These are phyloP conservation scores for Chaetomiaceae sp. DNA, from an alignment of 2,329 filamentous ascomycete species.

Conservation along the genomic window DNA sequence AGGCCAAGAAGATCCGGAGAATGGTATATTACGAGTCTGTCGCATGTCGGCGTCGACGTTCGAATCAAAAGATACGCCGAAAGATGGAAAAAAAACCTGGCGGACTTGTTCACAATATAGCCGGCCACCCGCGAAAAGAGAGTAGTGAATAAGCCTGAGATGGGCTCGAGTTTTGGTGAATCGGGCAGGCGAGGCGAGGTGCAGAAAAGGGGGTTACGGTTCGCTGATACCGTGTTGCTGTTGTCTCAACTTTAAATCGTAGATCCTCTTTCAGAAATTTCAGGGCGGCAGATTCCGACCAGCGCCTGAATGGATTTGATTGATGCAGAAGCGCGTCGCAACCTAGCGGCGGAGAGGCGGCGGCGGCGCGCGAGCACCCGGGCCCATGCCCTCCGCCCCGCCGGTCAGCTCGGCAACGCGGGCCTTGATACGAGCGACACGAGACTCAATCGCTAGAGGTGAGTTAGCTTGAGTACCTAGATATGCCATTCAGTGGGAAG, in stretches of 20 bases:
- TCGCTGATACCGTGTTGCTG: too few relatives aligned
- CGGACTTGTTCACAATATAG: too few relatives aligned
- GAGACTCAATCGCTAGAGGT: constrained; percentile 80
- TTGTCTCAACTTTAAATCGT: too few relatives aligned
- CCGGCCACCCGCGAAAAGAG: too few relatives aligned
- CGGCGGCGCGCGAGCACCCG: constrained; percentile 29
- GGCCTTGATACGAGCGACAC: constrained; percentile 95
- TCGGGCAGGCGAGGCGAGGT: too few relatives aligned
- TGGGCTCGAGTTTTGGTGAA: too few relatives aligned
- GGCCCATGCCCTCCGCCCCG: constrained; percentile 59
- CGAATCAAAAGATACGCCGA: constrained; percentile 1
- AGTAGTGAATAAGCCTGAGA: too few relatives aligned
- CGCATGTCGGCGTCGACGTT: constrained; percentile 3
- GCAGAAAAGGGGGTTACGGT: too few relatives aligned
- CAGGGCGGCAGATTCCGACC: not conserved
- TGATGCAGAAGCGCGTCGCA: constrained; percentile 10
- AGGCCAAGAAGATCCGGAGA: not conserved
- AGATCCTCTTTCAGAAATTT: too few relatives aligned
- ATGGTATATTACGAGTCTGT: constrained; percentile 19
- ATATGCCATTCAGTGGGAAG: not conserved
- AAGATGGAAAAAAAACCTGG: not conserved
- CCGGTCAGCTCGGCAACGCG: constrained; percentile 90
- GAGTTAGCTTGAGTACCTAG: constrained; percentile 16
- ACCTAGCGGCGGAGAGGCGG: constrained; percentile 29
- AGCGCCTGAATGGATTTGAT: not conserved